Percentiles rank a stretch among this genome's conserved stretches.
phyloP scores from a whole-genome alignment of 2,329 filamentous ascomycete species.

The Penicillium sp. region DNA sequence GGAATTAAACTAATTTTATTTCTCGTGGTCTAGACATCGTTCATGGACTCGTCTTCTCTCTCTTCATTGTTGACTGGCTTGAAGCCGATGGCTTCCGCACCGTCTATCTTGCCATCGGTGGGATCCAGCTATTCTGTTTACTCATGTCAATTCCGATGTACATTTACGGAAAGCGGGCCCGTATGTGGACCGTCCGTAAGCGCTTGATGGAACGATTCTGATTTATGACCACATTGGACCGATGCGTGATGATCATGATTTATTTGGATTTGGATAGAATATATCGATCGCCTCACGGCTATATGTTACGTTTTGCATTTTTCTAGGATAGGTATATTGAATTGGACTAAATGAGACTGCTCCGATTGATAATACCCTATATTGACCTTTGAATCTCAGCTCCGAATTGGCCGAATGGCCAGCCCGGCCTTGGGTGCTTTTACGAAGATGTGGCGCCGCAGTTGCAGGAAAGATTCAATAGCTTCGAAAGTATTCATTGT shows the following conservation, averaged over 20 bases:
- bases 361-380: neutral
- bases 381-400: neutral
- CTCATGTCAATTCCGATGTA: constrained; percentile 85
- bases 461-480: too few relatives aligned
- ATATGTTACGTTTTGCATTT: neutral
- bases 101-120: constrained; percentile 79
- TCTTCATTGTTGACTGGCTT: constrained; percentile 88
- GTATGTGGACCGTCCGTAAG: constrained; percentile 91
- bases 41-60: constrained; percentile 82
- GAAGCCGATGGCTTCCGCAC: constrained; percentile 69
- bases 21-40: constrained; percentile 61
- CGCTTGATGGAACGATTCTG: constrained; percentile 81
- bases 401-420: neutral
- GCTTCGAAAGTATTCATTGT: too few relatives aligned
- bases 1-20: constrained; percentile 10
- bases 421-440: neutral
- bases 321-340: neutral
- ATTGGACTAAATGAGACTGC: neutral
- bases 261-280: neutral
- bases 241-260: neutral
- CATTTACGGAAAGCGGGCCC: constrained; percentile 82
- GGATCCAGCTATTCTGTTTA: constrained; percentile 78
- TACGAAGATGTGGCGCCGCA: too few relatives aligned
- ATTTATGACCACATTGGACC: neutral
- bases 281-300: neutral